phyloP scores from a whole-genome alignment of 805 yeast species.

The Myxozyma mucilagina region DNA sequence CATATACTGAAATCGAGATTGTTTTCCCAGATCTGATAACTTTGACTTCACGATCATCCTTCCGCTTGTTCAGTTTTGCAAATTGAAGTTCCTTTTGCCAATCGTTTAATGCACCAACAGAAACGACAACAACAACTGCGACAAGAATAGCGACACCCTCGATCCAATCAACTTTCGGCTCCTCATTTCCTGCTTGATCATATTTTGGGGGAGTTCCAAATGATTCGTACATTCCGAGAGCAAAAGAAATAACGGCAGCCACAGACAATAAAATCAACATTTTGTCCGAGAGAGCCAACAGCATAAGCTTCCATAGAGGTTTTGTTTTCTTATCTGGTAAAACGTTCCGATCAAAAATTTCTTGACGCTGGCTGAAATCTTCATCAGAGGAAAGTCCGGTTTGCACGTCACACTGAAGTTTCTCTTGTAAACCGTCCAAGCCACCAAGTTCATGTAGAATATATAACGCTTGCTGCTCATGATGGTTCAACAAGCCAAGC shows the following conservation, averaged over 20 bases:
- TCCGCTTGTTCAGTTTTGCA: slow-evolving; percentile 80
- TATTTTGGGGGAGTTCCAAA: slow-evolving; percentile 77
- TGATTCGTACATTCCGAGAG: slow-evolving; percentile 88
- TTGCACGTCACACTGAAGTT: slow-evolving; percentile 39
- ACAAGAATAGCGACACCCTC: slow-evolving; percentile 97
- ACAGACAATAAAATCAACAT: slow-evolving; percentile 77
- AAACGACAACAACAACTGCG: slow-evolving; percentile 85
- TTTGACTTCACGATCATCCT: slow-evolving; percentile 76
- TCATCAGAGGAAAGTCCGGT: slow-evolving; percentile 38
- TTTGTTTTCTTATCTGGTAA: slow-evolving; percentile 74
- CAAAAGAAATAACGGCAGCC: slow-evolving; percentile 87
- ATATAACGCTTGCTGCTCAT: slow-evolving; percentile 44
- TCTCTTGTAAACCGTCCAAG: slow-evolving; percentile 36
- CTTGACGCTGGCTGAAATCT: slow-evolving; percentile 40
- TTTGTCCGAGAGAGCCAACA: slow-evolving; percentile 87
- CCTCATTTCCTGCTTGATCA: slow-evolving; percentile 72
- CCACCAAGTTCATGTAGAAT: slow-evolving; percentile 45
- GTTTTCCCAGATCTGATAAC: slow-evolving; percentile 75
- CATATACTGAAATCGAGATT: slow-evolving; percentile 65
- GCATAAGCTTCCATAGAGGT: slow-evolving; percentile 65
- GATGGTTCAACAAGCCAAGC: slow-evolving; percentile 33
- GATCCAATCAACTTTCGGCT: slow-evolving; percentile 90
- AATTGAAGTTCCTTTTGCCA: slow-evolving; percentile 95
- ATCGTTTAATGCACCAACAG: slow-evolving; percentile 95
- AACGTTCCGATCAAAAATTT: slow-evolving; percentile 65